Evolutionary conservation across 2,329 filamentous ascomycete genomes (phyloP), one percentile per base, ranked within the genome.

Genomic region (Colletotrichum spaethianum): DNA sequence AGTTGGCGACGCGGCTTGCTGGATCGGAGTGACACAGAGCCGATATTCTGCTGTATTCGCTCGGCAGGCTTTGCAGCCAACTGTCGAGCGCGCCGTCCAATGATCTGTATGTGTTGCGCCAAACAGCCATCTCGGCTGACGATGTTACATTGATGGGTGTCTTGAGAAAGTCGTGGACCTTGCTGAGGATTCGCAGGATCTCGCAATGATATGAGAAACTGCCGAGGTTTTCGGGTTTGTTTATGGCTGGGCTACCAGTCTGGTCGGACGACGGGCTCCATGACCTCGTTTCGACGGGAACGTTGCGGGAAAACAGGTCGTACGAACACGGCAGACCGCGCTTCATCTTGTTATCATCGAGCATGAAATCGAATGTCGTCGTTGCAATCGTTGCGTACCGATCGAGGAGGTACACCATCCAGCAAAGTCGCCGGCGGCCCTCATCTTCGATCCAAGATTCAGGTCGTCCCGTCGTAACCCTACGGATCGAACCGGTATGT

Each of bases 181-280:
- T 80, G 73, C 82, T 84, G 1, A 85, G 74, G 20, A 85, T 84
- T 1, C 81, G 78, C 12, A 85, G 74, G n/a, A 85, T 83, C 63
- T 85, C 81, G 74, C 84, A 85, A 63, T 85, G 84, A 18, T 85
- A 84, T 0, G 84, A 83, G 67, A 85, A 85, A 66, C 83, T 85
- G 12, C 83, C 84, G 0, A 85, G 78, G 40, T 85, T 85, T 62
- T 85, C 83, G 0, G 82, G 79, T 36, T 79, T 81, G 73, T 83
- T 82, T 23, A 84, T 76, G 8, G 62, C 42, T 1, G 70, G 70
- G 18, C 63, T 40, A 4, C 77, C 77, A 16, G 78, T 77, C 9
- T 76, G 76, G 23, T 78, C 77, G 7, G 75, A 75, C 4, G 75
- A 74, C 9, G 62, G 65, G 42, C 55, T 55, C 56, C 82, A 76